These are phyloP conservation scores for Candida sojae DNA, from an alignment of 1,139 yeast species.

Conservation along the genomic window DNA sequence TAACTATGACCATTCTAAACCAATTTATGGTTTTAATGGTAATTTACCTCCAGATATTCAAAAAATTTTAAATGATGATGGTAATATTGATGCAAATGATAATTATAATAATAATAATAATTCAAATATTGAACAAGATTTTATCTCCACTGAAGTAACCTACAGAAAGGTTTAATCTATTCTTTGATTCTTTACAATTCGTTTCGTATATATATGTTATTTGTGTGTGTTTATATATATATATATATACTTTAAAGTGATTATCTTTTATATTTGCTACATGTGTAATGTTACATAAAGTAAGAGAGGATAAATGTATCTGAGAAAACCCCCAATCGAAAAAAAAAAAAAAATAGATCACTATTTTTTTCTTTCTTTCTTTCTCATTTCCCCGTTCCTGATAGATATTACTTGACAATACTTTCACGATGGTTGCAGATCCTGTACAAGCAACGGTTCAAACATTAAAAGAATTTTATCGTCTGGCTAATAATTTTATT, in stretches of 20 bases:
- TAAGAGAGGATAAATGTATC: no score
- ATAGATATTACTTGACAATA: not conserved
- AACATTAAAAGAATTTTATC: slow-evolving; percentile 28
- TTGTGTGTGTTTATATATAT: not conserved
- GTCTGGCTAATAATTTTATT: slow-evolving; percentile 25
- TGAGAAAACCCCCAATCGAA: not conserved
- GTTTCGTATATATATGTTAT: not conserved
- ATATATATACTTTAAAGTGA: not conserved
- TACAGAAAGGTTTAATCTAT: not conserved
- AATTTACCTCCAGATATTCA: slow-evolving; percentile 15
- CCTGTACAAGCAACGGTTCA: slow-evolving; percentile 45
- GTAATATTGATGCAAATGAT: not conserved
- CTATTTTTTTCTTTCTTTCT: not conserved
- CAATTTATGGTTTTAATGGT: slow-evolving; percentile 7
- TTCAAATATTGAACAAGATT: not conserved
- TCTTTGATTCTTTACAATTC: not conserved
- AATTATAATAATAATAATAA: not conserved
- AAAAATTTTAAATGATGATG: slow-evolving; percentile 9
- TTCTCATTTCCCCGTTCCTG: no score
- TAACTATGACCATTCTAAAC: not conserved
- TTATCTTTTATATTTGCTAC: no score
- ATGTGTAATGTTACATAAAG: no score
- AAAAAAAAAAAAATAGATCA: slow-evolving; percentile 1
- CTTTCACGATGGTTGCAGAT: slow-evolving; percentile 43
- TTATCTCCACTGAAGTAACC: not conserved